These are phyloP conservation scores for Flueggea neowawraea DNA, from an alignment of 441 rosid species.

Conservation along the genomic window DNA sequence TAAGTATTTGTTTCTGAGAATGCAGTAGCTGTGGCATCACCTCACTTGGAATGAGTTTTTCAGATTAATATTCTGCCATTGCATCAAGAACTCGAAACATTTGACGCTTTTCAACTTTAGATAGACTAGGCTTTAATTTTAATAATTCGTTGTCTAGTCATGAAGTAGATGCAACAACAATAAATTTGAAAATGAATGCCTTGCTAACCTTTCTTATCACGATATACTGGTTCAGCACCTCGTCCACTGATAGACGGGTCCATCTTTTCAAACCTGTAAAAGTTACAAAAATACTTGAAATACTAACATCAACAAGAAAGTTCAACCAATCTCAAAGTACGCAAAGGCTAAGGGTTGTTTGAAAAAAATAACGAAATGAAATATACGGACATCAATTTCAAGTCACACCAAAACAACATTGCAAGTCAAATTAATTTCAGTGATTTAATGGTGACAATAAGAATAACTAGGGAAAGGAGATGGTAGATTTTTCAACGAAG, in stretches of 20 bases:
- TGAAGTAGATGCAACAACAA: neutral
- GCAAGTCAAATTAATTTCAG: too few species aligned
- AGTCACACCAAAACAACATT: too few species aligned
- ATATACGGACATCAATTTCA: too few species aligned
- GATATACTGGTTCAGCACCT: conserved; percentile 79
- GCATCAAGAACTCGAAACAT: conserved; percentile 11
- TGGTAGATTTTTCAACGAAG: too few species aligned
- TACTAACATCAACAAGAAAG: neutral
- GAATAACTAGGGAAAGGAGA: too few species aligned
- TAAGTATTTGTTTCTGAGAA: neutral
- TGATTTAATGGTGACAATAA: too few species aligned
- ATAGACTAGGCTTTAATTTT: neutral
- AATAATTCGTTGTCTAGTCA: neutral
- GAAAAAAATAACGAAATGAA: too few species aligned
- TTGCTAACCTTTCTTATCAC: conserved; percentile 73
- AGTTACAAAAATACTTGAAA: neutral
- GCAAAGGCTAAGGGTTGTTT: too few species aligned
- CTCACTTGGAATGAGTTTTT: neutral
- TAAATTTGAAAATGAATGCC: neutral
- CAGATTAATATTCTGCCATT: neutral
- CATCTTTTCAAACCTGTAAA: conserved; percentile 61
- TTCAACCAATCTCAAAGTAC: too few species aligned
- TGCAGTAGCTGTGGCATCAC: neutral
- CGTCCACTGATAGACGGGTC: conserved; percentile 71
- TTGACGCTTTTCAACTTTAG: neutral